These are phyloP conservation scores for Claviceps arundinis DNA, from an alignment of 2,329 filamentous ascomycete genomes.

Conservation along the genomic window DNA sequence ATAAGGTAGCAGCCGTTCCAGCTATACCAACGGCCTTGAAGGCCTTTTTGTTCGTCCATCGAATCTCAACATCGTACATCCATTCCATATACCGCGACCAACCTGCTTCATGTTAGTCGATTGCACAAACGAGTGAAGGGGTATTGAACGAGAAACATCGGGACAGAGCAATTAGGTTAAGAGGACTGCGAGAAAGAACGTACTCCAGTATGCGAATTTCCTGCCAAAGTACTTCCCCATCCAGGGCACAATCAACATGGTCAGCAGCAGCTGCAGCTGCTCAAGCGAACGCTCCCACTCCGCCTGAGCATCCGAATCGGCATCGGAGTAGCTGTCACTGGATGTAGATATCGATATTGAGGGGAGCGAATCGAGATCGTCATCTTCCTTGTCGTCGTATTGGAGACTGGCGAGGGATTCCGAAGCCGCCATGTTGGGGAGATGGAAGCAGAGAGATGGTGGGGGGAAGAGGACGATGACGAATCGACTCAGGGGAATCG, in stretches of 20 bases:
- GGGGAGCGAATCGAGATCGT: constrained; percentile 51
- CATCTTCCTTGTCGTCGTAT: constrained; percentile 37
- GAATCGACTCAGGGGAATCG: neutral
- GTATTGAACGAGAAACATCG: neutral
- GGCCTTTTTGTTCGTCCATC: constrained; percentile 45
- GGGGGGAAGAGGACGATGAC: neutral
- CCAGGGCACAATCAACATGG: constrained; percentile 90
- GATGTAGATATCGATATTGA: constrained; percentile 31
- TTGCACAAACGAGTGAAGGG: neutral
- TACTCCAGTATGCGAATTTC: constrained; percentile 95
- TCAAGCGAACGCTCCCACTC: constrained; percentile 94
- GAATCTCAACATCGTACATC: constrained; percentile 70
- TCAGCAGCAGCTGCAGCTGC: constrained; percentile 82
- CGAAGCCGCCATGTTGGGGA: constrained; percentile 19
- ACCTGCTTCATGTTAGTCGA: constrained; percentile 34
- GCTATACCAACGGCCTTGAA: constrained; percentile 52
- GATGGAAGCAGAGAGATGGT: neutral
- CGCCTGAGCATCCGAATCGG: constrained; percentile 71
- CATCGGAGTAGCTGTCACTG: constrained; percentile 43
- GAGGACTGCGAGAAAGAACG: neutral
- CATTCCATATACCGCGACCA: constrained; percentile 93
- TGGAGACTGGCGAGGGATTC: constrained; percentile 38
- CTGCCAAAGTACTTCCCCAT: constrained; percentile 88
- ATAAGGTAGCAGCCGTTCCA: constrained; percentile 45
- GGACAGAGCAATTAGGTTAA: too few species aligned